Base-by-base conservation (phyloP, 2,329 filamentous ascomycete species). In the Colletotrichum shisoi region DNA sequence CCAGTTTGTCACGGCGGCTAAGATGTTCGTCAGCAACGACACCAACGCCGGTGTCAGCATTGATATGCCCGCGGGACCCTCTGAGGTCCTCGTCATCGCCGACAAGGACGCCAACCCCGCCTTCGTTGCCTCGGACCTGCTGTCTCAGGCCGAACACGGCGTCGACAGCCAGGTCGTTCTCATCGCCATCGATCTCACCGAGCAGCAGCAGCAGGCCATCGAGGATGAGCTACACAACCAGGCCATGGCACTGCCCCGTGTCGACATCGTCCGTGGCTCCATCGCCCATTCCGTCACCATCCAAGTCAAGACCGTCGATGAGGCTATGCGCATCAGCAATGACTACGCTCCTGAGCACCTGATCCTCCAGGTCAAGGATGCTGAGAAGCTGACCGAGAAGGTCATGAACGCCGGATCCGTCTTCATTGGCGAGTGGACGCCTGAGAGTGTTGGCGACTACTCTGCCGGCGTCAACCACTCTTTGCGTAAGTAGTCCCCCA, bases 21-120 rank as follows among this genome's bases (percentile, higher is more conserved):
- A 99, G 86, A 99, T 99, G 95, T 86, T 94, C 73, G 95, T 99
- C 49, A 92, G 91, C 79, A 99, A 99, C 78, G 95, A 99, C 77
- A 98, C 95, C 51, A 96, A 93, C 68, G 95, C 95, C 13, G 91
- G 92, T 24, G 94, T 97, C 46, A 90, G 93, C 78, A 99, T 99
- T 74, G 95, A 99, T 76, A 99, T 99, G 95, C 95, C 95, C 12
- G 95, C 95, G 42, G 95, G 95, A 0, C 95, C 95, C 0, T 97
- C 93, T 42, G 95, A 99, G 78, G 93, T 99, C 3, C 86, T 99
- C n/a, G 95, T 99, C 63, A 85, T 99, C 58, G 95, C 95, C 37
- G 95, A 99, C 80, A 87, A 89, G 77, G 85, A 89, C 57, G 89
- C 95, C 57, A 94, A 96, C 76, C 94, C 95, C 4, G 93, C 92